Conservation (phyloP, 1,139 yeast species). For the Pichia sp. region DNA sequence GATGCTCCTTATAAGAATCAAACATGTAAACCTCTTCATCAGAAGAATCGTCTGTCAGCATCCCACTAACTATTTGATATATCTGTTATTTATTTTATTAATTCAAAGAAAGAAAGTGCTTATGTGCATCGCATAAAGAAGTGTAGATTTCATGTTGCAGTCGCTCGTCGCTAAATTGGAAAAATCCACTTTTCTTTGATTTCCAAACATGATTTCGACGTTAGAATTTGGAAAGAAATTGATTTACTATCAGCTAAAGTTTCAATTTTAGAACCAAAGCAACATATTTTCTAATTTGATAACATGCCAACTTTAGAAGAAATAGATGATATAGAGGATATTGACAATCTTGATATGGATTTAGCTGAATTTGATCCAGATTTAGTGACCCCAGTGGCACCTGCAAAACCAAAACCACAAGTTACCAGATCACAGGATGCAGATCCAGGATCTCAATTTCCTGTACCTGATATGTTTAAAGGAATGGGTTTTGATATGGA, state of each 20-base stretch:
- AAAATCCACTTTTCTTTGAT: neutral
- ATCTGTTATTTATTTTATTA: neutral
- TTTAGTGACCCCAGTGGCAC: conserved; percentile 63
- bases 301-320: conserved; percentile 80
- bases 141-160: neutral
- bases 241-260: neutral
- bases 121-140: no score
- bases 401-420: conserved; percentile 50
- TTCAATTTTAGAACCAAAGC: neutral
- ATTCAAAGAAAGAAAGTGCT: neutral
- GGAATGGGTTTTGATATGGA: conserved; percentile 17
- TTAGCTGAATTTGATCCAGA: conserved; percentile 83
- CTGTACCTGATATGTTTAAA: conserved; percentile 20
- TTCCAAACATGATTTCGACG: neutral
- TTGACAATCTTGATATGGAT: conserved; percentile 90
- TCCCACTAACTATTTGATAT: neutral
- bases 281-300: neutral
- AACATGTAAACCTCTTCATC: conserved; percentile 6
- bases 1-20: neutral
- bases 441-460: conserved; percentile 27
- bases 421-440: conserved; percentile 62
- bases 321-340: conserved; percentile 72
- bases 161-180: neutral
- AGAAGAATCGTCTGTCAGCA: neutral
- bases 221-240: neutral